Evolutionary conservation across 371 early-diverging fungal genomes (phyloP), one percentile per base, ranked within the genome.

Genomic region (Mucor indicus): DNA sequence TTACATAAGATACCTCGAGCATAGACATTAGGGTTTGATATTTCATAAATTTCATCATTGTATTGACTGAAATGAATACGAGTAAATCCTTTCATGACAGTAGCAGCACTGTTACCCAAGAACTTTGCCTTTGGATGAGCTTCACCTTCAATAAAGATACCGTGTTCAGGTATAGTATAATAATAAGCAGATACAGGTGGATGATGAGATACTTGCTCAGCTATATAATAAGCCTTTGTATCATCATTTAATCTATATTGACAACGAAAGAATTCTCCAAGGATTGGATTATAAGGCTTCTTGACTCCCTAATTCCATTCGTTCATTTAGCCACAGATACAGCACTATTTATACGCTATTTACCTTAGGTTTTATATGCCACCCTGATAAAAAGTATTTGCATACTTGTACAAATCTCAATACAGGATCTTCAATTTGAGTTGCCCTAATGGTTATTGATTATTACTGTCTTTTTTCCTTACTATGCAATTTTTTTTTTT

Each of bases 301-400:
- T 89, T 90, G 37, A 96, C 98, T 22, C 96, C 96, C 38, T 96
- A 77, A n/a, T n/a, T n/a, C n/a, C n/a, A 35, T 16, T 4, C 38
- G 0, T 38, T 16, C 11, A 19, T 27, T 13, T 8, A 11, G 11
- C 15, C 11, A 8, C n/a, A 35, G 16, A 17, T 13, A 0, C n/a
- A 17, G 19, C 24, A n/a, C 19, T n/a, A n/a, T n/a, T 25, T n/a
- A 27, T 20, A 15, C 23, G 15, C 2, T 8, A 24, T 12, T 12
- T 45, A 91, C 92, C 80, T 89, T 91, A 24, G 98, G 96, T 55
- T 85, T 86, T 43, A 95, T 91, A 62, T 98, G 96, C 95, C 95
- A 96, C 4, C 96, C 96, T n/a, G 93, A 90, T 45, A 98, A 74
- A 58, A 85, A 96, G 64, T 92, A 98, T 31, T 85, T 78, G 19